Evolutionary conservation across 768 basidiomycete species (phyloP).

Genomic region (Lentinula sp.): DNA sequence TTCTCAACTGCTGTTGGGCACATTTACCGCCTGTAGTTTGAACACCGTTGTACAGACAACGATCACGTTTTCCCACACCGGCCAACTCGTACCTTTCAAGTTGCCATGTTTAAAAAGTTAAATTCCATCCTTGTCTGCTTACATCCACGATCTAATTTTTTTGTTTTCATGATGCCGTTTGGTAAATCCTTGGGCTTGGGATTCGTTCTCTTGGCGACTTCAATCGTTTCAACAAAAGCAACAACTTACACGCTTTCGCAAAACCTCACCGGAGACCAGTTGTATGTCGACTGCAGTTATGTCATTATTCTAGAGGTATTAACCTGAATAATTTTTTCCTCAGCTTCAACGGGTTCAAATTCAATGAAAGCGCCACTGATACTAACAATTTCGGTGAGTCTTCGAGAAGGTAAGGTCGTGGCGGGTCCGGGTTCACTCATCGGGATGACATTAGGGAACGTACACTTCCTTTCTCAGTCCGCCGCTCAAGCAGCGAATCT

Average conservation of each 20-base stretch:
- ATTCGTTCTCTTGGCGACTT: not conserved
- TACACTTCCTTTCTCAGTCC: constrained; percentile 10
- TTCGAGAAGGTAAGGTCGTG: not conserved
- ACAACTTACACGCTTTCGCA: constrained; percentile 3
- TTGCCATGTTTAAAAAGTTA: too few relatives aligned
- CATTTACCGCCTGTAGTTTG: too few relatives aligned
- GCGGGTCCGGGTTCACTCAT: not conserved
- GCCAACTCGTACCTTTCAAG: not conserved
- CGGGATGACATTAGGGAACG: not conserved
- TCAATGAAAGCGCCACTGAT: constrained; percentile 6
- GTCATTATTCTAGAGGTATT: not conserved
- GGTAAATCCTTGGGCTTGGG: not conserved
- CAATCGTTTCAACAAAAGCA: not conserved
- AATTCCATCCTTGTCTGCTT: not conserved
- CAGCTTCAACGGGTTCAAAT: constrained; percentile 7
- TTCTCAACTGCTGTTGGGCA: too few relatives aligned
- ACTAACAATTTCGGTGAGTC: constrained; percentile 7
- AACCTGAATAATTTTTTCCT: not conserved
- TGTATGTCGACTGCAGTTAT: not conserved
- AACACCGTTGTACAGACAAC: not conserved
- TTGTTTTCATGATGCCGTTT: not conserved
- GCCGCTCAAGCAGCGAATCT: constrained; percentile 7
- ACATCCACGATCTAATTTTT: not conserved
- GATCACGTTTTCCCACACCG: not conserved
- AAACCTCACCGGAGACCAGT: constrained; percentile 11